A percentile compares a stretch with the other conserved stretches of the same genome.
phyloP scores from a whole-genome alignment of 2,329 filamentous ascomycete species.

The Diaporthe sp. region DNA sequence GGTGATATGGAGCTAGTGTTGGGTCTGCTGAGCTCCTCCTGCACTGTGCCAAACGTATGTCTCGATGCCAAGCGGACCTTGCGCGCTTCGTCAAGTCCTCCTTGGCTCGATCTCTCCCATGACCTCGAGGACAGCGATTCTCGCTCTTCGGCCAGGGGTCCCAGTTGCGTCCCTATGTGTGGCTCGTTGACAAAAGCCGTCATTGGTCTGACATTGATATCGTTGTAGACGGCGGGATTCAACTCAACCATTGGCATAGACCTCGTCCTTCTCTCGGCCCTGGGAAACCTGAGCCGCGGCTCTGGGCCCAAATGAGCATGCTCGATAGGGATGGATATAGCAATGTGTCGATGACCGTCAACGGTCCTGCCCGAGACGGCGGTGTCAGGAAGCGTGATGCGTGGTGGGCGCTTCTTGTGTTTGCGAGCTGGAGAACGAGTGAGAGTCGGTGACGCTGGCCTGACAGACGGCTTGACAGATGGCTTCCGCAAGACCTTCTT shows the following conservation, averaged over 20 bases:
- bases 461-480: conserved; percentile 34
- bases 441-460: conserved; percentile 12
- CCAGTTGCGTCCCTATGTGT: conserved; percentile 43
- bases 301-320: conserved; percentile 57
- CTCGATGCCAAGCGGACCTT: conserved; percentile 31
- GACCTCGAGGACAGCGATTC: conserved; percentile 45
- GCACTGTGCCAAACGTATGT: conserved; percentile 33
- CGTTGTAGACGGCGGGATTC: conserved; percentile 1
- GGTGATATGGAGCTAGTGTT: conserved; percentile 42
- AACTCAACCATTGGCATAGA: conserved; percentile 12
- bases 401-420: conserved; percentile 41
- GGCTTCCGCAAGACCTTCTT: conserved; percentile 49
- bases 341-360: conserved; percentile 68
- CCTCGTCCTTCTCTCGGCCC: neutral
- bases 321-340: conserved; percentile 70
- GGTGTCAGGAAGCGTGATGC: conserved; percentile 64
- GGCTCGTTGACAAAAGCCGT: conserved; percentile 32
- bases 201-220: conserved; percentile 28
- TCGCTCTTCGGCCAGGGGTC: conserved; percentile 51
- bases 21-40: conserved; percentile 43
- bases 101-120: conserved; percentile 10
- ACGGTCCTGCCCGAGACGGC: conserved; percentile 67
- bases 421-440: conserved; percentile 25
- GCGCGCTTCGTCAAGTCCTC: conserved; percentile 44
- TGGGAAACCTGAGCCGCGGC: conserved; percentile 43